Evolutionary conservation across 345 rosid species (phyloP).

Genomic region (Noccaea bulbosa): DNA sequence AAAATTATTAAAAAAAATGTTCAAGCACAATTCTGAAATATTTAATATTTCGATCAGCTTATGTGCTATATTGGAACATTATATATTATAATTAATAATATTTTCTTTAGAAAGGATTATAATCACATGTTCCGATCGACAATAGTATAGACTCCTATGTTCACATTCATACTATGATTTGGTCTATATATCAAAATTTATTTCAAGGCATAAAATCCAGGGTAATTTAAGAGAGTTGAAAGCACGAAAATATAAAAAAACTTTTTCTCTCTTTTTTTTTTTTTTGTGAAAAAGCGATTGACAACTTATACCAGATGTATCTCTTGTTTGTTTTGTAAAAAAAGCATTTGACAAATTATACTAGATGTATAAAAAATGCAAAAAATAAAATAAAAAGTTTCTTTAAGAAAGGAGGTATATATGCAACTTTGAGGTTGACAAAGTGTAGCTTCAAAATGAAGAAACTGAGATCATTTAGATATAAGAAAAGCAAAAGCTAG

Average conservation of each 20-base stretch:
- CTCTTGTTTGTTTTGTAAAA: no score
- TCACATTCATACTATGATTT: constrained; percentile 20
- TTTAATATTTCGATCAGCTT: not conserved
- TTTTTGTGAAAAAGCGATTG: constrained; percentile 33
- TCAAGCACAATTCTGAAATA: not conserved
- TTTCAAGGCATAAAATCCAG: constrained; percentile 1
- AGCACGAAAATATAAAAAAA: not conserved
- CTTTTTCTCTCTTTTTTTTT: not conserved
- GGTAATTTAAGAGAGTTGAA: constrained; percentile 25
- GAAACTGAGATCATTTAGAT: constrained; percentile 44
- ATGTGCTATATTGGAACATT: not conserved
- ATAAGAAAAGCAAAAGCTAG: constrained; percentile 43
- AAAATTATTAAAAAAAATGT: no score
- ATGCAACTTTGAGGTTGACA: constrained; percentile 46
- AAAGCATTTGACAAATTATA: constrained; percentile 39
- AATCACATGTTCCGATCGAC: constrained; percentile 1
- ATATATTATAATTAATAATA: not conserved
- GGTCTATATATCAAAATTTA: not conserved
- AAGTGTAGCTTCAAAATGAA: constrained; percentile 48
- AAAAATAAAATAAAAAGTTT: constrained; percentile 22
- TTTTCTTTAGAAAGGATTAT: not conserved
- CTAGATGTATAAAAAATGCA: not conserved
- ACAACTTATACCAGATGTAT: constrained; percentile 16
- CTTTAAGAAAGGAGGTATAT: constrained; percentile 37
- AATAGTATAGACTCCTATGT: not conserved